Base-by-base conservation (phyloP, 2,329 filamentous ascomycete genomes). In the Phaeosphaeriaceae sp. region DNA sequence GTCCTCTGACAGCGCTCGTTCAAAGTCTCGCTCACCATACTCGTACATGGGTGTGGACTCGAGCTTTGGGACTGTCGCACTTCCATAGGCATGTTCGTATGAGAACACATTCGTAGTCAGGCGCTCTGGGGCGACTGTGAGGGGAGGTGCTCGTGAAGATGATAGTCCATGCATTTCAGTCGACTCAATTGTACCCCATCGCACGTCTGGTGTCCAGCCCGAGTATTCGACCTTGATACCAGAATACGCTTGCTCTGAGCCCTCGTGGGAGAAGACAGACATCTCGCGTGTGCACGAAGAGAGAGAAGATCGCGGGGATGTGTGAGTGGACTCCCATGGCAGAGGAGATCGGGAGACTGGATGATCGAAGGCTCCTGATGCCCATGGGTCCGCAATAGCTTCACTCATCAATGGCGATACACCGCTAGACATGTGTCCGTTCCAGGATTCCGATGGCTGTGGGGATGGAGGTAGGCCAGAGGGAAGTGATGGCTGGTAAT, bases 101-200 rank as follows among this genome's bases (percentile, higher is more conserved):
- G 69, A 42, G 27, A 66, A 68, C 11, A 67, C 52, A 24, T 63
- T 53, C 20, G 61, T 58, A 36, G 51, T 65, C 40, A 78, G 66
- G 27, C 71, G 70, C 21, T 71, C 67, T 3, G 74, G 75, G 19
- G 73, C 71, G 52, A 77, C 73, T 1, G 73, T 77, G 45, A 75
- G 55, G 7, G 70, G 55, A 4, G 64, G 57, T 5, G 66, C 62
- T n/a, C 61, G 58, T 48, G 64, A 51, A 7, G 54, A 59, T 31
- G 65, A 44, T 20, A 66, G 45, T 11, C 27, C 47, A 42, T 47
- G 40, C 52, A 64, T 59, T 4, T 55, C 50, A 17, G 63, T 60
- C 50, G 65, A 22, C 17, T 63, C 65, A 17, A 67, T 54, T 47
- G 58, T 42, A 25, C 53, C 44, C 41, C 58, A 67, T 31, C 61